Conservation (phyloP, 2,329 filamentous ascomycete species). For the Lasiodiplodia theobromae region DNA sequence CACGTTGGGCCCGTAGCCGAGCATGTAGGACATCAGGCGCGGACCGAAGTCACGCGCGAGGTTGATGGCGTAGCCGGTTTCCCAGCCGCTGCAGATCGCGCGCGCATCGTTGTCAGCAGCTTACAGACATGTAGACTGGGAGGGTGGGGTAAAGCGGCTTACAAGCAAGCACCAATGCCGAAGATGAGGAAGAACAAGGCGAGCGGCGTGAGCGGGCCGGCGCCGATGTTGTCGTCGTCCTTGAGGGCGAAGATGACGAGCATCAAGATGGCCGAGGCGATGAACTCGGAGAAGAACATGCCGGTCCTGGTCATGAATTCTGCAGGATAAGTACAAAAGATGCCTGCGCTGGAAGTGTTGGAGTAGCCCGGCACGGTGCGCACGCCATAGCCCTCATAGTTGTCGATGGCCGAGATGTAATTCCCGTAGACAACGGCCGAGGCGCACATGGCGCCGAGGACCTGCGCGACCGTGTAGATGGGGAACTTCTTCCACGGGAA, state of each 20-base stretch:
- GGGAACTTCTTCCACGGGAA: constrained; percentile 62
- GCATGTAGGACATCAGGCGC: constrained; percentile 69
- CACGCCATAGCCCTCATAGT: constrained; percentile 58
- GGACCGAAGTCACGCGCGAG: constrained; percentile 75
- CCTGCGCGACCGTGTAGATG: constrained; percentile 60
- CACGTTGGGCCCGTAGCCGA: constrained; percentile 71
- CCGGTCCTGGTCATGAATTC: constrained; percentile 67
- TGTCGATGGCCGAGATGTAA: constrained; percentile 54
- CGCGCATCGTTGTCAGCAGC: background rate
- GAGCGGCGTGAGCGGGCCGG: constrained; percentile 58
- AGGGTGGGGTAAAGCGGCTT: background rate
- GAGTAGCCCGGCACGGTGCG: constrained; percentile 44
- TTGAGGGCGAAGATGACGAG: constrained; percentile 74
- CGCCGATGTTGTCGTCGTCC: constrained; percentile 55
- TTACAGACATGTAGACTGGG: background rate
- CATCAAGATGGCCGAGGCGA: constrained; percentile 71
- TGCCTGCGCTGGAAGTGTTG: constrained; percentile 65
- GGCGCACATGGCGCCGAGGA: constrained; percentile 61
- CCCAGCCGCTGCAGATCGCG: constrained; percentile 58
- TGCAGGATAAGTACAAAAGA: constrained; percentile 74
- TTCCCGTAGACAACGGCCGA: constrained; percentile 55
- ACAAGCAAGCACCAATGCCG: constrained; percentile 70
- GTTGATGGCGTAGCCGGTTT: constrained; percentile 69
- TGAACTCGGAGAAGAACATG: constrained; percentile 76
- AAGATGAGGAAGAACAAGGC: constrained; percentile 72